Evolutionary conservation across 169 alveolate genomes (phyloP).

Genomic region (Babesia divergens): DNA sequence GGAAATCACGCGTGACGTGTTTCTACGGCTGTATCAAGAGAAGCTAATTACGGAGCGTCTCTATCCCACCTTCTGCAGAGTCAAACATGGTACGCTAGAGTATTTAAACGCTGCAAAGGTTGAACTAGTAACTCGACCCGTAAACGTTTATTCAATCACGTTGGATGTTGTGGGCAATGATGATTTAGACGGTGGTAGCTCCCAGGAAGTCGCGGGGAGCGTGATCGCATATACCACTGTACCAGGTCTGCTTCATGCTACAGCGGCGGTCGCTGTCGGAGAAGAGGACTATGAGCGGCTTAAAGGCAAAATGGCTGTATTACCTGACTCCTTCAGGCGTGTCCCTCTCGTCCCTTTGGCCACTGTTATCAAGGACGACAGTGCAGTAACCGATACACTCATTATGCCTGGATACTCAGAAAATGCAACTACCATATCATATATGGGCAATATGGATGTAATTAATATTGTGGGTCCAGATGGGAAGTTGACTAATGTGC

Average conservation of each 20-base stretch:
- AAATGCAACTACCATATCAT: constrained; percentile 7
- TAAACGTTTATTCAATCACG: neutral
- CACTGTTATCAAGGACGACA: neutral
- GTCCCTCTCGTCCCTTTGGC: constrained; percentile 19
- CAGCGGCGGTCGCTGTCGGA: constrained; percentile 44
- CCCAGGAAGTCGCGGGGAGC: neutral
- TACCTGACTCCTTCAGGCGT: constrained; percentile 12
- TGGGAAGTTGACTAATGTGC: constrained; percentile 33
- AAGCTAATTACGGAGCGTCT: constrained; percentile 1
- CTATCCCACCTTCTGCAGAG: constrained; percentile 30
- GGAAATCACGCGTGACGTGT: constrained; percentile 23
- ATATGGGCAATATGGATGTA: constrained; percentile 1
- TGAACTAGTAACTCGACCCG: neutral
- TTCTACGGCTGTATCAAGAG: constrained; percentile 1
- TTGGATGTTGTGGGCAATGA: neutral
- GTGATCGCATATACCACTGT: neutral
- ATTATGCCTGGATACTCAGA: constrained; percentile 39
- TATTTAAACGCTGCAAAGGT: constrained; percentile 31
- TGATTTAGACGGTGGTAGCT: neutral
- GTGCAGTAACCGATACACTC: neutral
- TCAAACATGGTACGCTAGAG: neutral
- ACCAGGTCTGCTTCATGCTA: constrained; percentile 27
- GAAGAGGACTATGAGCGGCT: neutral
- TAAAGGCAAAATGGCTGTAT: constrained; percentile 1
- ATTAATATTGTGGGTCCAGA: constrained; percentile 12